Percentiles rank a stretch among this genome's conserved stretches.
These are phyloP conservation scores for Tetragonia tetragonoides DNA, from an alignment of 148 eudicot genomes.

Conservation along the genomic window DNA sequence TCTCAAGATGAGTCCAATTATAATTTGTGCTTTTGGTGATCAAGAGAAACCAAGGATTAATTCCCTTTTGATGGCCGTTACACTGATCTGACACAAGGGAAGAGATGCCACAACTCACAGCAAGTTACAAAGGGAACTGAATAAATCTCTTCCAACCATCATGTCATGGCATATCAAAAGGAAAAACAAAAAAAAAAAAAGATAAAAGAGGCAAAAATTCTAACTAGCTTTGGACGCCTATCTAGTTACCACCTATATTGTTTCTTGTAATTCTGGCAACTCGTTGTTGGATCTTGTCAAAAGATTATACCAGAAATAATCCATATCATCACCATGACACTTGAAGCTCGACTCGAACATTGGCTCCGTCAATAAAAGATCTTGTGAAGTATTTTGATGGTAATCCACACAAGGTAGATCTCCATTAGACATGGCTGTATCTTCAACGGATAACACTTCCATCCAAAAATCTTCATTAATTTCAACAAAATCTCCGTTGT, in stretches of 20 bases:
- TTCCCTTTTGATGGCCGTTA: slow-evolving; percentile 10
- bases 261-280: slow-evolving; percentile 36
- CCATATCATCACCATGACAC: slow-evolving; percentile 33
- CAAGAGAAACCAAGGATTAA: slow-evolving; percentile 10
- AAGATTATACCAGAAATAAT: slow-evolving; percentile 53
- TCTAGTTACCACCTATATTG: slow-evolving; percentile 3
- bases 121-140: slow-evolving; percentile 1
- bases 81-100: not conserved
- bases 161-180: no score
- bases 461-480: slow-evolving; percentile 55
- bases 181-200: not conserved
- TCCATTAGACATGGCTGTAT: slow-evolving; percentile 29
- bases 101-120: slow-evolving; percentile 11
- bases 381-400: not conserved
- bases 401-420: slow-evolving; percentile 10
- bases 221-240: slow-evolving; percentile 9
- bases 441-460: slow-evolving; percentile 39
- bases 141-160: slow-evolving; percentile 1
- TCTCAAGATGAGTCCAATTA: no score
- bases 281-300: slow-evolving; percentile 42
- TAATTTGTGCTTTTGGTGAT: not conserved
- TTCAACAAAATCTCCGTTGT: slow-evolving; percentile 25
- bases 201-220: not conserved
- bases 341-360: not conserved
- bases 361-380: slow-evolving; percentile 2